Base-by-base conservation (phyloP, 2,329 filamentous ascomycete genomes). In the Akanthomyces uredinophilus region DNA sequence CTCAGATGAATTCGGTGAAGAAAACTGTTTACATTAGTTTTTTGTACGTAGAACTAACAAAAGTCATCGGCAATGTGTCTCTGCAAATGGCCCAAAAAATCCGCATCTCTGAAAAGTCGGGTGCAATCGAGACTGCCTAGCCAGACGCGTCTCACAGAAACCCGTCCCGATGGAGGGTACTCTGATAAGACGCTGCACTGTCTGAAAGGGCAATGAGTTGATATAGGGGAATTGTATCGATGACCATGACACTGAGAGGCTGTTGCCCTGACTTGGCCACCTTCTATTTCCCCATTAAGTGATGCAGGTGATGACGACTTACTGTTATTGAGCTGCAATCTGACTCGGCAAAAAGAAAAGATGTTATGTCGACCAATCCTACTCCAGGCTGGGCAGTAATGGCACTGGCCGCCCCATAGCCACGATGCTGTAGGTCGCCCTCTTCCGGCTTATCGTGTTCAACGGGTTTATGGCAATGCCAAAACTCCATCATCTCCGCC, bases 401-500 rank as follows among this genome's bases (percentile, higher is more conserved):
- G 65, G 81, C 84, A 67, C 87, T 92, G 50, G 87, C 87, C 35
- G 92, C 91, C n/a, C 91, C 90, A 71, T 96, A 97, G 0, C 91
- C 93, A 69, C 91, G 89, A 13, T 81, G 77, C 39, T 83, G 79
- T 18, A 85, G 78, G 51, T 82, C 76, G 24, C 82, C 69, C 35
- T 79, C 71, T 7, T 62, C 59, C 1, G 29, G 43, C 37, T 73
- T 66, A 20, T 73, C 73, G 64, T 86, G 79, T 61, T 86, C 79
- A 64, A 87, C 82, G 44, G 96, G 95, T 75, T 98, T 98, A 74
- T 99, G 95, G 70, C 95, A 99, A 75, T 99, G 96, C 95, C 95
- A 99, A 68, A 99, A 96, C 74, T 99, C 96, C 95, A 99, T 99
- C 93, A 99, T 96, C 77, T 99, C 95, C 0, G 95, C 96, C 95